A percentile compares a stretch with the other conserved stretches of the same genome.
Evolutionary conservation across 805 yeast species (phyloP).

Genomic region (Metschnikowia lunata): DNA sequence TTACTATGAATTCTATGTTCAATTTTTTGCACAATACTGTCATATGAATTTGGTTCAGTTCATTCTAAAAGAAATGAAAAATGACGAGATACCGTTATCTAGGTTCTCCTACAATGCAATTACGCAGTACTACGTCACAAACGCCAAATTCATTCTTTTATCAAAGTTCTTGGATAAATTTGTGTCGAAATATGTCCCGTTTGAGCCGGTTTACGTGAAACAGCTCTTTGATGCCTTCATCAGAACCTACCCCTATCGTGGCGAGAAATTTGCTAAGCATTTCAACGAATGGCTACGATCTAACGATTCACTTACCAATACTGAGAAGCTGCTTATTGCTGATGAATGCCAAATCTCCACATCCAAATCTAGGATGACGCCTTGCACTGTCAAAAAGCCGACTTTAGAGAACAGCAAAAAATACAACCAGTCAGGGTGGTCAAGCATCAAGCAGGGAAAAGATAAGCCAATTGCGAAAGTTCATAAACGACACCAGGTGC

Average conservation of each 20-base stretch:
- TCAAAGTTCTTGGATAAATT: constrained; percentile 21
- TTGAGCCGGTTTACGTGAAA: constrained; percentile 22
- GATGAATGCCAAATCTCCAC: constrained; percentile 17
- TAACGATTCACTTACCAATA: constrained; percentile 4
- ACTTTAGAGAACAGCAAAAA: constrained; percentile 18
- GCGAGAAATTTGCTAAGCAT: constrained; percentile 19
- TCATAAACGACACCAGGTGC: constrained; percentile 22
- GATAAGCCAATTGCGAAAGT: constrained; percentile 7
- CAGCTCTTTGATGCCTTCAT: constrained; percentile 30
- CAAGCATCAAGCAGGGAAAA: constrained; percentile 15
- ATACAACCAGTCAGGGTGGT: constrained; percentile 25
- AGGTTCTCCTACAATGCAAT: constrained; percentile 22
- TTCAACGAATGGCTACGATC: constrained; percentile 20
- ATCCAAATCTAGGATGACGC: constrained; percentile 24
- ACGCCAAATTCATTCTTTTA: constrained; percentile 28
- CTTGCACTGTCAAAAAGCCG: constrained; percentile 20
- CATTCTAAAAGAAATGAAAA: constrained; percentile 23
- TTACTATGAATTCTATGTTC: constrained; percentile 26
- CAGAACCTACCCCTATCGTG: constrained; percentile 30
- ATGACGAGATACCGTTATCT: constrained; percentile 21
- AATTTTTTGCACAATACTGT: constrained; percentile 28
- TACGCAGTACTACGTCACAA: constrained; percentile 22
- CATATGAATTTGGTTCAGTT: constrained; percentile 25
- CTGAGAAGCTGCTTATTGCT: constrained; percentile 12
- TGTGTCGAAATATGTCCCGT: constrained; percentile 14